Base-by-base conservation (phyloP, 2,329 filamentous ascomycete species). In the Alternaria arbusti region DNA sequence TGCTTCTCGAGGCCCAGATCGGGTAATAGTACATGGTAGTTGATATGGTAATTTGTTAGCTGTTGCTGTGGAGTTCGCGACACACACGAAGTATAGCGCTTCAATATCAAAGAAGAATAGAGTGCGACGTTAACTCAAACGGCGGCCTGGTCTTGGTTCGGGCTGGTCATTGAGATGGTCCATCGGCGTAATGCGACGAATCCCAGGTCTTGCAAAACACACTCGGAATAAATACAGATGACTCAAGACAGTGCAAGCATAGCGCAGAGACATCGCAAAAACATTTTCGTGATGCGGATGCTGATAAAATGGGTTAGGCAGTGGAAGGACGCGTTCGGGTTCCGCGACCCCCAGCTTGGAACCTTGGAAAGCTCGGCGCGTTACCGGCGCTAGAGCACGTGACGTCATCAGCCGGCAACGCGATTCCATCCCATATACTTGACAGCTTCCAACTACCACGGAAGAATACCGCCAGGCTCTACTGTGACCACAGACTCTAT, bases 1-100 rank as follows among this genome's bases (percentile, higher is more conserved):
- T 72, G 70, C 50, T 72, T 65, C 54, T 72, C 70, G 9, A 65
- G 70, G 22, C 52, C 52, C 12, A 50, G 50, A 22, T 51, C 50
- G 17, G 46, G 54, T 9, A 43, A 50, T 13, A 17, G 28, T 22
- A 32, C 49, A 4, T 36, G 46, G 54, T 49, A 59, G 54, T 22
- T 7, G 22, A 20, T 54, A 44, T 22, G 22, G 15, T 7, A 3
- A 20, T 11, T 22, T 22, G n/a, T 32, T 22, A 51, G 13, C 49
- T 23, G 28, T 5, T n/a, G 49, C 28, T 32, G 49, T 32, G 15
- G 13, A 51, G 4, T 11, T 4, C 13, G 11, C 17, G 7, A 51
- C 7, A 26, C 28, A 32, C 26, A 32, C 11, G 7, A 22, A 23
- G 28, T 6, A 51, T n/a, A 12, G 28, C 49, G 22, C 12, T 23